Conservation (phyloP, 495 filamentous ascomycete genomes). For the Pseudevernia furfuracea region DNA sequence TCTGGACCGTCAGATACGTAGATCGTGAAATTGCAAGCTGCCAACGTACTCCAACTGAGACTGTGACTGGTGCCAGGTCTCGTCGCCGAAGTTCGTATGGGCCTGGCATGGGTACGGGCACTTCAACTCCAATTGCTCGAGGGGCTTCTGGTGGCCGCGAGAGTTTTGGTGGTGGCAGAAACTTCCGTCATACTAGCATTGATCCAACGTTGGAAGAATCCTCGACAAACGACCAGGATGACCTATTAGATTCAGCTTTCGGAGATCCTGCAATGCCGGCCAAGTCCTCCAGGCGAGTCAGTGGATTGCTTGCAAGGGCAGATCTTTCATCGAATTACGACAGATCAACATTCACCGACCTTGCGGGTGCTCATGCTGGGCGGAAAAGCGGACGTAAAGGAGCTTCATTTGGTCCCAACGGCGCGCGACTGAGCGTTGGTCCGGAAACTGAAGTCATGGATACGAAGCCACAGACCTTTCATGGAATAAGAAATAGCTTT, state of each 20-base stretch:
- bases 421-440: conserved; percentile 52
- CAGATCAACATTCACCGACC: conserved; percentile 64
- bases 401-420: conserved; percentile 68
- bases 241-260: conserved; percentile 74
- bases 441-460: conserved; percentile 36
- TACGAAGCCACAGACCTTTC: conserved; percentile 30
- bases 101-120: conserved; percentile 67
- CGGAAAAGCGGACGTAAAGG: conserved; percentile 47
- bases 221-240: conserved; percentile 44
- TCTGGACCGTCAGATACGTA: conserved; percentile 71
- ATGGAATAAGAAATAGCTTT: conserved; percentile 32
- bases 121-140: conserved; percentile 64
- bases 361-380: conserved; percentile 44
- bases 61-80: conserved; percentile 50
- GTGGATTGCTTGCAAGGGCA: conserved; percentile 83
- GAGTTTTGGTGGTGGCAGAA: conserved; percentile 48
- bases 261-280: conserved; percentile 57
- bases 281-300: conserved; percentile 77
- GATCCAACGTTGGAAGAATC: conserved; percentile 35
- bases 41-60: conserved; percentile 35
- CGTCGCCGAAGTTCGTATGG: conserved; percentile 77
- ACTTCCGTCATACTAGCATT: conserved; percentile 32
- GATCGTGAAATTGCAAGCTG: conserved; percentile 48
- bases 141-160: conserved; percentile 42
- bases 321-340: conserved; percentile 76